Base-by-base conservation (phyloP, 163 green algal genomes). In the Chlorella variabilis region DNA sequence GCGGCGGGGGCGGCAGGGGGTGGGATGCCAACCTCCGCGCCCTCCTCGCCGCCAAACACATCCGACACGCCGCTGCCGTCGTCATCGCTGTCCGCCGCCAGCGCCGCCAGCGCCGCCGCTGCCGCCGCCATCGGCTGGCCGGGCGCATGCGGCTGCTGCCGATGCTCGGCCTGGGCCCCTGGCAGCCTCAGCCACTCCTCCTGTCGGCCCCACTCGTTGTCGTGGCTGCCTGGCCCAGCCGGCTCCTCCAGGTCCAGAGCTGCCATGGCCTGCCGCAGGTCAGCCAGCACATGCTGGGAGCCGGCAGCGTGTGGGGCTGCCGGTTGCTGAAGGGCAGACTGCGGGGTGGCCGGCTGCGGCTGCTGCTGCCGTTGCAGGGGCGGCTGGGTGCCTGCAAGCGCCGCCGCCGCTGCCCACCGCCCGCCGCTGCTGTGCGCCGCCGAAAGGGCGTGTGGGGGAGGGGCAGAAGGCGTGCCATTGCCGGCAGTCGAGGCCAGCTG, bases 191-290 rank as follows among this genome's bases (percentile, higher is more conserved):
- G 54, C 13, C 18, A 15, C 23, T 62, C 54, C 11, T 54, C 45
- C 15, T 54, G 45, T 15, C 45, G 15, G 11, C 15, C 45, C 11
- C 11, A 54, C 45, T 54, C 45, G 45, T 15, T 15, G 11, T 23
- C 45, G 15, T 23, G 45, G 45, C 54, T 63, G 20, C 23, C 18
- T 9, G 9, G 5, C 54, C 23, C 54, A n/a, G 54, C 54, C 54
- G 15, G 18, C 54, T 29, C 9, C 15, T 29, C 54, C 5, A 49
- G 8, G 34, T 71, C 63, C 33, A 71, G 33, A 33, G 70, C 73
- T 1, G 73, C 75, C 75, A 81, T 71, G n/a, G 75, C 71, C 39
- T 63, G 75, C 75, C 39, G 75, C 39, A 81, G 41, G 13, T 73
- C 75, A 0, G 41, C 36, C 18, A 81, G 6, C 75, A 81, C 39